A percentile compares a stretch with the other conserved stretches of the same genome.
Evolutionary conservation across 2,329 filamentous ascomycete species (phyloP).

Genomic region (Trichoderma atroviride): DNA sequence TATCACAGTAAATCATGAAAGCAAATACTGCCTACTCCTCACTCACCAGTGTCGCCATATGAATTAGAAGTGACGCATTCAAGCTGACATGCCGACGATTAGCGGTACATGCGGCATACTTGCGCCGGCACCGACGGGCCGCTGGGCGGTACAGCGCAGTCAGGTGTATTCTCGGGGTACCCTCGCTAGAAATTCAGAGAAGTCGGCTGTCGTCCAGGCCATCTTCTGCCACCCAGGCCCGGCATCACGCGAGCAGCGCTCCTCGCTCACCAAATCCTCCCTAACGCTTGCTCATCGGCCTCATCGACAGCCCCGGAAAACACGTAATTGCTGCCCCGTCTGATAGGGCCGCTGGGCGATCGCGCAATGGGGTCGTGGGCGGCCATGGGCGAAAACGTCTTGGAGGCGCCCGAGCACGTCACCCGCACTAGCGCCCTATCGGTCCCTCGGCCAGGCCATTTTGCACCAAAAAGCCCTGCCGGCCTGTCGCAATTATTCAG

Average conservation of each 20-base stretch:
- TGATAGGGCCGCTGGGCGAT: conserved; percentile 24
- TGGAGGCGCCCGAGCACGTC: conserved; percentile 28
- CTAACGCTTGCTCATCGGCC: neutral
- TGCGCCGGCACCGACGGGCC: neutral
- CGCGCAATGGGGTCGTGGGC: conserved; percentile 24
- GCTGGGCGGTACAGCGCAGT: neutral
- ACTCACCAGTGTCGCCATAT: conserved; percentile 8
- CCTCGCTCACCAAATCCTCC: neutral
- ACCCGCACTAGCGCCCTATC: conserved; percentile 27
- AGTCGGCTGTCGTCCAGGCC: neutral
- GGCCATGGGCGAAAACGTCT: conserved; percentile 23
- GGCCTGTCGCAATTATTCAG: conserved; percentile 12
- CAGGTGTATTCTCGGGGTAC: neutral
- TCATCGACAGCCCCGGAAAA: conserved; percentile 8
- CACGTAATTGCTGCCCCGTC: conserved; percentile 2
- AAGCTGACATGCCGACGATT: neutral
- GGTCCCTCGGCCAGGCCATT: conserved; percentile 25
- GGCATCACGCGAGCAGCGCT: neutral
- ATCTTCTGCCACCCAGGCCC: neutral
- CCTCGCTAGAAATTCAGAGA: neutral
- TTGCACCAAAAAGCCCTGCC: neutral
- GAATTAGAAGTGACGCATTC: conserved; percentile 10
- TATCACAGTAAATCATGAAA: neutral
- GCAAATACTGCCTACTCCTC: neutral
- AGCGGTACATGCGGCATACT: neutral